Conservation (phyloP, 768 basidiomycete genomes). For the Inosperma sp. region DNA sequence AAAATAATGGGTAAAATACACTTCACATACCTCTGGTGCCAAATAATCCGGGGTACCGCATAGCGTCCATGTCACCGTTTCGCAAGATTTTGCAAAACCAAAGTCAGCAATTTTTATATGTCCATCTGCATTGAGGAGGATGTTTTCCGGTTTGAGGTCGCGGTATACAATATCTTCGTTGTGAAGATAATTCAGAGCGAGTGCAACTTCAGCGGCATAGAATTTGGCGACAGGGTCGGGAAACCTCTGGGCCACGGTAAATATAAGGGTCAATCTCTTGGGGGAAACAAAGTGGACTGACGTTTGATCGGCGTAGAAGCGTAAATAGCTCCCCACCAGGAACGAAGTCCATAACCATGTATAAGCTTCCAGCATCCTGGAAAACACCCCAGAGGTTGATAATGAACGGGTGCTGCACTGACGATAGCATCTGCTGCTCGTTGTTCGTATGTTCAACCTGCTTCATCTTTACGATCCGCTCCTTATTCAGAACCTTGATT, state of each 20-base stretch:
- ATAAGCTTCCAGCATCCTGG: conserved; percentile 88
- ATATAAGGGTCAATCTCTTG: neutral
- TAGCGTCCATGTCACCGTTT: conserved; percentile 88
- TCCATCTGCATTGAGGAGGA: conserved; percentile 88
- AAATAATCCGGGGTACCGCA: conserved; percentile 97
- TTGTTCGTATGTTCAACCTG: conserved; percentile 98
- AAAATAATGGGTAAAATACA: conserved; percentile 6
- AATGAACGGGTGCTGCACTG: conserved; percentile 88
- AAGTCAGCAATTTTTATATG: conserved; percentile 98
- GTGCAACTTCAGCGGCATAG: conserved; percentile 91
- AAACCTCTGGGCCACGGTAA: conserved; percentile 58
- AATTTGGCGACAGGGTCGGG: conserved; percentile 97
- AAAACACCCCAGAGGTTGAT: conserved; percentile 96
- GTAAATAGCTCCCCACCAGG: conserved; percentile 97
- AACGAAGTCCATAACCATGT: conserved; percentile 98
- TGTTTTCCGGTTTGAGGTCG: conserved; percentile 97
- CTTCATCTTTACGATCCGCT: conserved; percentile 86
- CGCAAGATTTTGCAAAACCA: conserved; percentile 89
- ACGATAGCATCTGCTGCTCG: conserved; percentile 81
- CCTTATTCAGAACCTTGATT: conserved; percentile 91
- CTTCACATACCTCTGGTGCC: conserved; percentile 72
- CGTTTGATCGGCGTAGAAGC: conserved; percentile 83
- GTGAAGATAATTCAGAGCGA: conserved; percentile 90
- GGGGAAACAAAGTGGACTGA: conserved; percentile 33
- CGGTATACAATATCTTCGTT: conserved; percentile 88